phyloP scores from a whole-genome alignment of 441 rosid genomes.

The Corymbia calophylla region DNA sequence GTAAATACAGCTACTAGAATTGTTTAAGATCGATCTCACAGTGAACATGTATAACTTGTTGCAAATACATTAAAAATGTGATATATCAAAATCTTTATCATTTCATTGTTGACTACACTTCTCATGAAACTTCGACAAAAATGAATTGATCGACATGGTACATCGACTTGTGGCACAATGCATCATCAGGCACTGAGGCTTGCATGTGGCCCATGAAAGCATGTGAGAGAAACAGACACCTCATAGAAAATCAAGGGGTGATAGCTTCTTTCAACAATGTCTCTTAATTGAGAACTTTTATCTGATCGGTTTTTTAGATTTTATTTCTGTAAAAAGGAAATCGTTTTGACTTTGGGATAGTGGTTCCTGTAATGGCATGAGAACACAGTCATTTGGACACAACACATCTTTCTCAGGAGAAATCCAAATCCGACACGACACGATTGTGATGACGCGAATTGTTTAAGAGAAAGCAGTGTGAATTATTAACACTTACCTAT shows the following conservation, averaged over 20 bases:
- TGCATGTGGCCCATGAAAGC: not conserved
- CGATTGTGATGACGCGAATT: not conserved
- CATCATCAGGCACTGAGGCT: not conserved
- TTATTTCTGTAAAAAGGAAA: not conserved
- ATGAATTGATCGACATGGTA: not conserved
- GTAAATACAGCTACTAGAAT: not conserved
- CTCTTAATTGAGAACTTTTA: not conserved
- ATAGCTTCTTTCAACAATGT: not conserved
- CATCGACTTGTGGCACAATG: not conserved
- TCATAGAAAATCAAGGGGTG: not conserved
- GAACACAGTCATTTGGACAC: not conserved
- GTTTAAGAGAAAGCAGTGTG: not conserved
- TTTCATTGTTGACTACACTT: not conserved
- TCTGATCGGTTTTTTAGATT: not conserved
- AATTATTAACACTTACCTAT: not conserved
- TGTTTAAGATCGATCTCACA: not conserved
- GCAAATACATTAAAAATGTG: not conserved
- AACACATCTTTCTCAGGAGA: not conserved
- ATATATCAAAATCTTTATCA: not conserved
- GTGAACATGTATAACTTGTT: not conserved
- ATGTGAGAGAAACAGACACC: not conserved
- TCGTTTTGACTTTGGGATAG: not conserved
- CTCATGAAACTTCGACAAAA: not conserved
- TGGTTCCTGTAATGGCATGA: not conserved
- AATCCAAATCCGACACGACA: not conserved